phyloP scores from a whole-genome alignment of 1,284 basidiomycete species.

The Neotropicomus parvogracilis region DNA sequence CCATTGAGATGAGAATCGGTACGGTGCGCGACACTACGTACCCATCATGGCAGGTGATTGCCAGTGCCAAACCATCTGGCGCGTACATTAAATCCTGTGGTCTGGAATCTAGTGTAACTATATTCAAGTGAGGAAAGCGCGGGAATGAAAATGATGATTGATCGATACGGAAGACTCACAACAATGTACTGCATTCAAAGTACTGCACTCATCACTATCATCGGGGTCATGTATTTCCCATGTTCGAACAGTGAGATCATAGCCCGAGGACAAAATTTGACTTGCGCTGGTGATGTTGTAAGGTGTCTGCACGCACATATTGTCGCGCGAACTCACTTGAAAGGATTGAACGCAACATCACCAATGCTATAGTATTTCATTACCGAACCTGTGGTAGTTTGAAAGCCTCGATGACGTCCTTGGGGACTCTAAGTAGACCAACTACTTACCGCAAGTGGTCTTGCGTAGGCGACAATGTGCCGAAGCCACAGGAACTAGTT shows the following conservation, averaged over 20 bases:
- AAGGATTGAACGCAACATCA: conserved; percentile 35
- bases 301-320: not conserved
- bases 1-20: not conserved
- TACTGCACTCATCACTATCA: conserved; percentile 7
- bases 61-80: conserved; percentile 24
- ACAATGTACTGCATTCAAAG: conserved; percentile 12
- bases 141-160: not conserved
- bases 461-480: conserved; percentile 23
- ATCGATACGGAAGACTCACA: conserved; percentile 15
- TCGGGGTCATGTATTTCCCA: conserved; percentile 29
- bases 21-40: conserved; percentile 16
- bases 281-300: conserved; percentile 18
- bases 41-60: conserved; percentile 35
- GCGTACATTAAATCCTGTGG: conserved; percentile 32
- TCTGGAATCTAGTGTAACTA: conserved; percentile 28
- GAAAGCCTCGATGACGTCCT: not conserved
- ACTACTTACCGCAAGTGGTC: conserved; percentile 21
- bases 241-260: conserved; percentile 24
- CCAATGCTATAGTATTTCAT: conserved; percentile 33
- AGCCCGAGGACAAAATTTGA: conserved; percentile 33
- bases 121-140: not conserved
- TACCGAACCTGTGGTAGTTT: conserved; percentile 15
- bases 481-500: conserved; percentile 22
- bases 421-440: not conserved
- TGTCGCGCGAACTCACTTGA: conserved; percentile 23